Percentiles rank a stretch among this genome's conserved stretches.
These are phyloP conservation scores for Chlamydomonas reinhardtii DNA, from an alignment of 163 green algal genomes.

Conservation along the genomic window DNA sequence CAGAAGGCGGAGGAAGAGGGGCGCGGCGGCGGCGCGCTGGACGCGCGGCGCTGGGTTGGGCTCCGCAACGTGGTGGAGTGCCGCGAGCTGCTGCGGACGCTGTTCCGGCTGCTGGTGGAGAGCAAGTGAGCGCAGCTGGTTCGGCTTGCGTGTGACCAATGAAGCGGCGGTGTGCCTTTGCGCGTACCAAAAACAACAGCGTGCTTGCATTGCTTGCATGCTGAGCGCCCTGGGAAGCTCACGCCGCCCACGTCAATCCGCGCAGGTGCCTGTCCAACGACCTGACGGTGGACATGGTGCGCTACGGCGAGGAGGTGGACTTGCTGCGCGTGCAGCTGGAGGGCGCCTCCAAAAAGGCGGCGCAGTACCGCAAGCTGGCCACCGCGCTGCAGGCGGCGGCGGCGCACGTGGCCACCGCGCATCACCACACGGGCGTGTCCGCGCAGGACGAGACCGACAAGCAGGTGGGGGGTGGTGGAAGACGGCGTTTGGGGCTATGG, in stretches of 20 bases:
- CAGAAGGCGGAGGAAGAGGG: conserved; percentile 77
- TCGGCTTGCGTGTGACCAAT: too few species aligned
- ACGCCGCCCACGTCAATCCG: too few species aligned
- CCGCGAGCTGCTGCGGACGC: conserved; percentile 77
- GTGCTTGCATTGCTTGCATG: too few species aligned
- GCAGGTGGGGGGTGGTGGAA: neutral
- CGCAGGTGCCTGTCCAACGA: conserved; percentile 66
- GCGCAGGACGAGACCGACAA: conserved; percentile 44
- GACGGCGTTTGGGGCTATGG: too few species aligned
- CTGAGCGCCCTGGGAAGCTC: too few species aligned
- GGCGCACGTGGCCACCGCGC: neutral
- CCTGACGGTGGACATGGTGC: conserved; percentile 61
- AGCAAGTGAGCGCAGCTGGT: conserved; percentile 61
- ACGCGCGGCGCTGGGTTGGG: conserved; percentile 82
- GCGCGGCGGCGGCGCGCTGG: conserved; percentile 71
- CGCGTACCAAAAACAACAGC: too few species aligned
- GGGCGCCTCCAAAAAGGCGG: conserved; percentile 65
- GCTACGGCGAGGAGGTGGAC: conserved; percentile 78
- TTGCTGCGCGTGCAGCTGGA: conserved; percentile 81
- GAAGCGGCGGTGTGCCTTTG: too few species aligned
- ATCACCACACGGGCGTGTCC: conserved; percentile 30
- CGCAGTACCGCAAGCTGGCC: conserved; percentile 23
- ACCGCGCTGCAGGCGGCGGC: conserved; percentile 25
- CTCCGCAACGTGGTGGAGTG: conserved; percentile 79
- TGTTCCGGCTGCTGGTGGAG: conserved; percentile 81